These are phyloP conservation scores for Mollisia scopiformis DNA, from an alignment of 2,329 filamentous ascomycete species.

Conservation along the genomic window DNA sequence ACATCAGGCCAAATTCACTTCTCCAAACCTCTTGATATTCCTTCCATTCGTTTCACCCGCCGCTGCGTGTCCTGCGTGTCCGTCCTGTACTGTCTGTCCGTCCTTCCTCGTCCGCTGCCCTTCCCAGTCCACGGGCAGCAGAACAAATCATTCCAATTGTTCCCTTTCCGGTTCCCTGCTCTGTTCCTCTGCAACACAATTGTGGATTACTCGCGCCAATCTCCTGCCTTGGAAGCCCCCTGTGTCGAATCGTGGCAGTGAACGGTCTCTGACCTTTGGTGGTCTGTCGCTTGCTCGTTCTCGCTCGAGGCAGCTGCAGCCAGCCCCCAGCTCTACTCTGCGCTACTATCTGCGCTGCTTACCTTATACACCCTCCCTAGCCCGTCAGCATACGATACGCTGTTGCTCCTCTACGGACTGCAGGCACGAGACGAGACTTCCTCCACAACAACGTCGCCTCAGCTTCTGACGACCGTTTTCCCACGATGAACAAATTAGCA, in stretches of 20 bases:
- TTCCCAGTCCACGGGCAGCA: neutral
- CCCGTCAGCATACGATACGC: conserved; percentile 2
- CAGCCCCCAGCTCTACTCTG: too few relatives aligned
- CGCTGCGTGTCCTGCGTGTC: neutral
- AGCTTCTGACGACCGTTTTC: conserved; percentile 6
- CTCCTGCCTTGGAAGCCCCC: neutral
- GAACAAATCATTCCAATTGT: neutral
- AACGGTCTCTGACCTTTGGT: too few relatives aligned
- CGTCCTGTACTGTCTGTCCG: neutral
- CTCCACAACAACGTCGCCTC: conserved; percentile 14
- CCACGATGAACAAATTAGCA: conserved; percentile 71
- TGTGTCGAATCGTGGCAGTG: neutral
- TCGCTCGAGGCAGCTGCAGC: conserved; percentile 3
- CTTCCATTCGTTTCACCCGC: too few relatives aligned
- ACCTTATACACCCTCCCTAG: too few relatives aligned
- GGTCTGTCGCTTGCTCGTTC: neutral
- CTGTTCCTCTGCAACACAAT: too few relatives aligned
- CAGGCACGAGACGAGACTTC: conserved; percentile 11
- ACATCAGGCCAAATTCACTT: neutral
- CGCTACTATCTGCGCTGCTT: neutral
- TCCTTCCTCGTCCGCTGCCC: neutral
- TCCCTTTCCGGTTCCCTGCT: neutral
- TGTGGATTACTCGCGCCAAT: neutral
- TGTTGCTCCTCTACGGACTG: neutral
- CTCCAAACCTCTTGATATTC: neutral